phyloP scores from a whole-genome alignment of 176 grass and related monocot species.

The Elymus sibiricus region DNA sequence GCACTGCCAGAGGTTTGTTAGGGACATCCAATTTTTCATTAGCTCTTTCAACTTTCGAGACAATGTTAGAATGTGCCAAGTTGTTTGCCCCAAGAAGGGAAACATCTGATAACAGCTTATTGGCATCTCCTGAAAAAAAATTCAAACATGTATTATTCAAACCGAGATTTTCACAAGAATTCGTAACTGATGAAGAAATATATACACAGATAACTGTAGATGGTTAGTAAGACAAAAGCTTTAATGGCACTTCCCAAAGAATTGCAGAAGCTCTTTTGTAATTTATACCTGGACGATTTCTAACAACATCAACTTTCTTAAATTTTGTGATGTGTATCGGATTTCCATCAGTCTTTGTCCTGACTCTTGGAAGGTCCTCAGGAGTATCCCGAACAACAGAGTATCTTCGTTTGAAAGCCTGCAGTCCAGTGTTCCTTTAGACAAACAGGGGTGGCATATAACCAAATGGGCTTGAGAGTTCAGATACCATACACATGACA shows the following conservation, averaged over 20 bases:
- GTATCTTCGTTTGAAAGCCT: slow-evolving; percentile 57
- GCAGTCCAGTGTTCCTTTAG: slow-evolving; percentile 9
- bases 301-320: slow-evolving; percentile 52
- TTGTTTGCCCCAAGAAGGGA: slow-evolving; percentile 11
- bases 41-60: slow-evolving; percentile 33
- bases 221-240: background rate
- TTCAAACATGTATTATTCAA: background rate
- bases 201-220: background rate
- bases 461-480: background rate
- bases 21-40: slow-evolving; percentile 3
- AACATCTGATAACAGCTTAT: slow-evolving; percentile 3
- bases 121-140: slow-evolving; percentile 3
- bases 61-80: slow-evolving; percentile 28
- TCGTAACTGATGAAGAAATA: slow-evolving; percentile 6
- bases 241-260: background rate
- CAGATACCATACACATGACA: slow-evolving; percentile 5
- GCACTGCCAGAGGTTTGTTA: slow-evolving; percentile 10
- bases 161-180: slow-evolving; percentile 10
- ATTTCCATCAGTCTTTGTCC: slow-evolving; percentile 44
- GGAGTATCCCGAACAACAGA: slow-evolving; percentile 28
- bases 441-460: background rate
- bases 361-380: slow-evolving; percentile 49
- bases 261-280: background rate
- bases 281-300: slow-evolving; percentile 27
- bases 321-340: slow-evolving; percentile 46